phyloP scores from a whole-genome alignment of 2,329 filamentous ascomycete species.

The Hirsutella rhossiliensis region DNA sequence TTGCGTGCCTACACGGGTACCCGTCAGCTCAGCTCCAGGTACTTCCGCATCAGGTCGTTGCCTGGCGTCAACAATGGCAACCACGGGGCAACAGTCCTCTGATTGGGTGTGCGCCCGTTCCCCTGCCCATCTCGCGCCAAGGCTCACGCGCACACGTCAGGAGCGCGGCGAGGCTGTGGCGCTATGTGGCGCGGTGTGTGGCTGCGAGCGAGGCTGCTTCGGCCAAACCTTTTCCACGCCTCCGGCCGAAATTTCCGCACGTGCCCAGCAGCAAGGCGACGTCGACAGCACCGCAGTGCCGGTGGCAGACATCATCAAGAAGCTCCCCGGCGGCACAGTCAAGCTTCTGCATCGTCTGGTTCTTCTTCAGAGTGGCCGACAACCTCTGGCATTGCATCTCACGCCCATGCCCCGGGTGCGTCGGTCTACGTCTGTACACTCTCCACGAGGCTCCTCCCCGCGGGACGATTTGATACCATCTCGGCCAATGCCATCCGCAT shows the following conservation, averaged over 20 bases:
- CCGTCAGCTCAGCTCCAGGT: too few relatives aligned
- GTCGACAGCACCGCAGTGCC: background rate
- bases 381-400: too few relatives aligned
- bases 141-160: constrained; percentile 3
- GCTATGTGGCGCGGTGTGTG: constrained; percentile 8
- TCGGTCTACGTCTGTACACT: too few relatives aligned
- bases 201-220: constrained; percentile 2
- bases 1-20: too few relatives aligned
- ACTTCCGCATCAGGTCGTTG: too few relatives aligned
- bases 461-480: background rate
- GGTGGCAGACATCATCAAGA: too few relatives aligned
- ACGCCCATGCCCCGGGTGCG: too few relatives aligned
- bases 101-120: constrained; percentile 27
- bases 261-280: background rate
- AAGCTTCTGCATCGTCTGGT: too few relatives aligned
- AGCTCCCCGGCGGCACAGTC: too few relatives aligned
- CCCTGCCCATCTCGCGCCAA: background rate
- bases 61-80: constrained; percentile 39
- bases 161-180: background rate
- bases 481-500: background rate
- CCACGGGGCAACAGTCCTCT: constrained; percentile 38
- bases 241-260: constrained; percentile 13
- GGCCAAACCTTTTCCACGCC: constrained; percentile 13
- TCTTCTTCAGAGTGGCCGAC: too few relatives aligned
- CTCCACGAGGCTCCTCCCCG: too few relatives aligned